phyloP scores from a whole-genome alignment of 108 stramenopile species.

The Cylindrotheca fusiformis region DNA sequence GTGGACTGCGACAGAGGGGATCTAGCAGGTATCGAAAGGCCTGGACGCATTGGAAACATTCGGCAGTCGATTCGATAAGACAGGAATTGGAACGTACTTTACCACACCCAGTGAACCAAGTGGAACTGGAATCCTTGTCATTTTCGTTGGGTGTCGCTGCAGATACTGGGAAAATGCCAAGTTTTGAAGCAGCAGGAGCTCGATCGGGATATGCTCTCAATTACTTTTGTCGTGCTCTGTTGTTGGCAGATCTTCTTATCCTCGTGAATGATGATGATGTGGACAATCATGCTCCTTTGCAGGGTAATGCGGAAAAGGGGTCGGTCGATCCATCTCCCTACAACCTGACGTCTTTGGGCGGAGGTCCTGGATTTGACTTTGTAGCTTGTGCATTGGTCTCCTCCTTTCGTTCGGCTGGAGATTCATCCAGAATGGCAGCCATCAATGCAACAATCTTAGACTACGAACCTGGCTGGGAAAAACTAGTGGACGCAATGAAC shows the following conservation, averaged over 20 bases:
- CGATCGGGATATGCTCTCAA: conserved; percentile 57
- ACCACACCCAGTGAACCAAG: conserved; percentile 30
- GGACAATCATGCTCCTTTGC: neutral
- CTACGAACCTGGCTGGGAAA: conserved; percentile 63
- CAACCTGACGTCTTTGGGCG: conserved; percentile 41
- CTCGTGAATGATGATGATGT: too few species aligned
- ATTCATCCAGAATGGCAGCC: neutral
- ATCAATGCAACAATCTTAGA: conserved; percentile 48
- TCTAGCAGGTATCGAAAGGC: conserved; percentile 19
- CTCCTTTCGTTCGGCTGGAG: conserved; percentile 19
- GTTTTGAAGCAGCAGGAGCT: conserved; percentile 47
- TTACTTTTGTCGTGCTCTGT: conserved; percentile 42
- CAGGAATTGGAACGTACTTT: conserved; percentile 26
- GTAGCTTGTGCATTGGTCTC: conserved; percentile 39
- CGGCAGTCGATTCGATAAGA: conserved; percentile 29
- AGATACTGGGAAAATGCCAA: conserved; percentile 45
- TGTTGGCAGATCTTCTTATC: conserved; percentile 43
- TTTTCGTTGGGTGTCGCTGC: conserved; percentile 45
- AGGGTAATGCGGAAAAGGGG: neutral
- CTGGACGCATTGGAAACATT: conserved; percentile 30
- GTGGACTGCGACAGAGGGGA: conserved; percentile 13
- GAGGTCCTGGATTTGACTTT: conserved; percentile 71
- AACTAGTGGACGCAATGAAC: conserved; percentile 41
- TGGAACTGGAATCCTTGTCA: conserved; percentile 23
- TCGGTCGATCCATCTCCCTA: neutral